Percentiles rank a stretch among this genome's conserved stretches.
Conservation (phyloP, 306 rosid genomes). For the Ochetophila trinervis region DNA sequence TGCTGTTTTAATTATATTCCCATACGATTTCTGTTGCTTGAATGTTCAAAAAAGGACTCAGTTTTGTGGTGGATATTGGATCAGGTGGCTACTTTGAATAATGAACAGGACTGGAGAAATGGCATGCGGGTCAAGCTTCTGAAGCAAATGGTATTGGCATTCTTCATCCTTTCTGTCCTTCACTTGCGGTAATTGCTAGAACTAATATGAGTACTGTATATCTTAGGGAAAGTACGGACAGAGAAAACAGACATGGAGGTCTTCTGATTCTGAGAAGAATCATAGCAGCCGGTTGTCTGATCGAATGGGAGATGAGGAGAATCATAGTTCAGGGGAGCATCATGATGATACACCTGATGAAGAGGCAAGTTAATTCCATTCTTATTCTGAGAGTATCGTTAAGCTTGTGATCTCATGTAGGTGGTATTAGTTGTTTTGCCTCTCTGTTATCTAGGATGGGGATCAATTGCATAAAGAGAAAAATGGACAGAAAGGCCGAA, state of each 20-base stretch:
- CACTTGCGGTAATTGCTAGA: constrained; percentile 7
- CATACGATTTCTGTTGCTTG: constrained; percentile 10
- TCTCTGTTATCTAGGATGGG: constrained; percentile 46
- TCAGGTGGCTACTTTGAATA: constrained; percentile 73
- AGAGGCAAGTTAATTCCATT: constrained; percentile 42
- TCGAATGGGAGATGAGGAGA: constrained; percentile 56
- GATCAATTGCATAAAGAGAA: constrained; percentile 60
- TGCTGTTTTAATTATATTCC: constrained; percentile 12
- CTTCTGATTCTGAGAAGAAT: constrained; percentile 60
- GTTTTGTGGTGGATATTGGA: constrained; percentile 15
- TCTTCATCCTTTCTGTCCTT: neutral
- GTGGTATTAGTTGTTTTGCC: neutral
- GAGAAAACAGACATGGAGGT: constrained; percentile 65
- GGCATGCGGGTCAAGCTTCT: constrained; percentile 92
- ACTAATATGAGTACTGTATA: constrained; percentile 24
- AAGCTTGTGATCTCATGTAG: neutral
- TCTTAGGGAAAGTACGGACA: constrained; percentile 65
- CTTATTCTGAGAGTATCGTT: neutral
- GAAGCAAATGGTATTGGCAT: constrained; percentile 52
- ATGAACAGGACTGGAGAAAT: constrained; percentile 90
- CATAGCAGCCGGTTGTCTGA: constrained; percentile 43
- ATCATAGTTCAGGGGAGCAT: constrained; percentile 57
- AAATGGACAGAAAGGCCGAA: constrained; percentile 61
- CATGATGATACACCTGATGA: constrained; percentile 61
- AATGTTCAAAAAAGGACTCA: constrained; percentile 15